Evolutionary conservation across 768 basidiomycete genomes (phyloP), one percentile per base, ranked within the genome.

Genomic region (Lepiota brunneoincarnata): DNA sequence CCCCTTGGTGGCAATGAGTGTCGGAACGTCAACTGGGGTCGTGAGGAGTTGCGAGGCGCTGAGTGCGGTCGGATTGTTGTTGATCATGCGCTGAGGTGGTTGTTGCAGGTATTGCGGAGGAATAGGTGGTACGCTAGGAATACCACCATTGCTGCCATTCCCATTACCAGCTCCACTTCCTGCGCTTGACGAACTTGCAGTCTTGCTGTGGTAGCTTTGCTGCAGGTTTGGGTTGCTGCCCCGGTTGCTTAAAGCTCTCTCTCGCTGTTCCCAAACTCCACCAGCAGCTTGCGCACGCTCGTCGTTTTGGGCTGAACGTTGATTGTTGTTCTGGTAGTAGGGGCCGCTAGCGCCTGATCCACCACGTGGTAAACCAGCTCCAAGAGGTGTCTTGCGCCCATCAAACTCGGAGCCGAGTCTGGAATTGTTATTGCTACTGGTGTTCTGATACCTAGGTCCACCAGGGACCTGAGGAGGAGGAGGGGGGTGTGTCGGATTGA

Each of bases 1-100:
- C 15, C 93, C 93, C 70, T 96, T 96, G 38, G 80, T 78, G 2
- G 89, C 83, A 60, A 93, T 86, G 54, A 97, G 75, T n/a, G 86
- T 78, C 15, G 89, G 89, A 20, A 96, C 84, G 65, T 96, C 94
- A 58, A 94, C 80, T 1, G 92, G 89, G 4, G 89, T 81, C 49
- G 69, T 78, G 49, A 83, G 61, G 63, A 84, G 77, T 20, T 74
- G 75, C 54, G 75, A 68, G 3, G 73, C 64, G 26, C 72, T 67
- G 10, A 59, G 75, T 59, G 56, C 72, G 62, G 64, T 57, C 58
- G 21, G 56, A 34, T 60, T 65, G 63, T 55, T 54, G 41, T 49
- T 58, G 17, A 12, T 42, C 57, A 55, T 61, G 17, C 62, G 59
- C 60, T 77, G 74, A 41, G 78, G 76, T 55, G 77, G 79, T 57